Conservation (phyloP, 768 basidiomycete genomes). For the Phanerochaete carnosa region DNA sequence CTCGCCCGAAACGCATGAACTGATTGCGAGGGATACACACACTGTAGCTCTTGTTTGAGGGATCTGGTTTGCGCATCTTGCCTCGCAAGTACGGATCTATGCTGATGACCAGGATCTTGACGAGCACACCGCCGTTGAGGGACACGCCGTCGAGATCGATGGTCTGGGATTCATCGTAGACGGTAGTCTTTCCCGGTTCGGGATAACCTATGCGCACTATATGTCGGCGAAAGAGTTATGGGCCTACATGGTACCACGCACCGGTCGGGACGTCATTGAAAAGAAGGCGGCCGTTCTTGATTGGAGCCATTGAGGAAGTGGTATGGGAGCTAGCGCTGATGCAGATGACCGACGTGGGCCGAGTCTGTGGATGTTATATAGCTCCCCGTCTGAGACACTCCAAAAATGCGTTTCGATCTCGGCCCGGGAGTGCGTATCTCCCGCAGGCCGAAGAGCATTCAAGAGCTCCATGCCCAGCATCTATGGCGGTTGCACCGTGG, state of each 20-base stretch:
- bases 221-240: neutral
- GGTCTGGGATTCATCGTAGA: conserved; percentile 22
- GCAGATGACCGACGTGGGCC: neutral
- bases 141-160: conserved; percentile 26
- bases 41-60: neutral
- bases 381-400: neutral
- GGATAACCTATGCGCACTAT: conserved; percentile 20
- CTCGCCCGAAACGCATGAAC: neutral
- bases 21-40: conserved; percentile 26
- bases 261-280: conserved; percentile 27
- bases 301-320: conserved; percentile 20
- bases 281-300: conserved; percentile 25
- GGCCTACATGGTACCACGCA: conserved; percentile 8
- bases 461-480: neutral
- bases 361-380: neutral
- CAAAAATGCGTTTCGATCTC: neutral
- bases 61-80: conserved; percentile 14
- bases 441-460: no score
- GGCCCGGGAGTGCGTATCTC: neutral
- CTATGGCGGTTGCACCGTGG: neutral
- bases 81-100: conserved; percentile 19
- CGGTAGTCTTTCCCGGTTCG: conserved; percentile 26
- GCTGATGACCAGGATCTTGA: conserved; percentile 24
- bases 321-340: no score
- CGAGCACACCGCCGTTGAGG: conserved; percentile 26